A percentile compares a stretch with the other conserved stretches of the same genome.
Evolutionary conservation across 495 filamentous ascomycete species (phyloP).

Genomic region (Penicillium psychrofluorescens): DNA sequence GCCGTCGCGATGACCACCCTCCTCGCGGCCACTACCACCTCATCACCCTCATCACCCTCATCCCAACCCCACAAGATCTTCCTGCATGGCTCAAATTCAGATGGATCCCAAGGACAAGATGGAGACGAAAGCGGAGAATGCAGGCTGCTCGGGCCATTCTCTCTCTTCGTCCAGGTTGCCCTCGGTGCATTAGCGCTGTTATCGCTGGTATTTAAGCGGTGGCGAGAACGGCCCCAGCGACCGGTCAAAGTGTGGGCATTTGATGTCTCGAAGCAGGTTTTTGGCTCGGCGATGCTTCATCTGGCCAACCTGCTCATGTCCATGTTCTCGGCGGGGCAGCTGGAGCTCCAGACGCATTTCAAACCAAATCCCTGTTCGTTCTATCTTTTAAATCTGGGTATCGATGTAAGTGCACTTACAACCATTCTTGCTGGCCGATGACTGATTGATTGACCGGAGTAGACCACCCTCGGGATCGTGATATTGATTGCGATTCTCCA

Average conservation of each 20-base stretch:
- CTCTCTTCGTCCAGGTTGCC: slow-evolving; percentile 79
- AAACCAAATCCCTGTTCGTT: slow-evolving; percentile 93
- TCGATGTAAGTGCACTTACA: slow-evolving; percentile 67
- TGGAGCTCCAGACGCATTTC: slow-evolving; percentile 49
- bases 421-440: not conserved
- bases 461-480: slow-evolving; percentile 94
- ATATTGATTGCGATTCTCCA: slow-evolving; percentile 84
- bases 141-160: slow-evolving; percentile 75
- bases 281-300: slow-evolving; percentile 85
- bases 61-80: slow-evolving; percentile 8
- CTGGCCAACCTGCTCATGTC: slow-evolving; percentile 89
- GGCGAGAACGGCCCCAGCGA: slow-evolving; percentile 82
- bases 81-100: slow-evolving; percentile 9
- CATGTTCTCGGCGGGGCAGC: slow-evolving; percentile 83
- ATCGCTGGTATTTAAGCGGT: slow-evolving; percentile 87
- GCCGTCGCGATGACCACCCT: slow-evolving; percentile 10
- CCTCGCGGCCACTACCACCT: not conserved
- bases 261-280: slow-evolving; percentile 95
- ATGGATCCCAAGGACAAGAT: slow-evolving; percentile 8
- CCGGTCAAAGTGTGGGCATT: slow-evolving; percentile 95
- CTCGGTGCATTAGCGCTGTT: slow-evolving; percentile 78
- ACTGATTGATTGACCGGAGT: slow-evolving; percentile 5
- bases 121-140: slow-evolving; percentile 60
- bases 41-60: slow-evolving; percentile 7
- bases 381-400: slow-evolving; percentile 86